Evolutionary conservation across 2,329 filamentous ascomycete species (phyloP).

Genomic region (Coccinonectria pachysandricola): DNA sequence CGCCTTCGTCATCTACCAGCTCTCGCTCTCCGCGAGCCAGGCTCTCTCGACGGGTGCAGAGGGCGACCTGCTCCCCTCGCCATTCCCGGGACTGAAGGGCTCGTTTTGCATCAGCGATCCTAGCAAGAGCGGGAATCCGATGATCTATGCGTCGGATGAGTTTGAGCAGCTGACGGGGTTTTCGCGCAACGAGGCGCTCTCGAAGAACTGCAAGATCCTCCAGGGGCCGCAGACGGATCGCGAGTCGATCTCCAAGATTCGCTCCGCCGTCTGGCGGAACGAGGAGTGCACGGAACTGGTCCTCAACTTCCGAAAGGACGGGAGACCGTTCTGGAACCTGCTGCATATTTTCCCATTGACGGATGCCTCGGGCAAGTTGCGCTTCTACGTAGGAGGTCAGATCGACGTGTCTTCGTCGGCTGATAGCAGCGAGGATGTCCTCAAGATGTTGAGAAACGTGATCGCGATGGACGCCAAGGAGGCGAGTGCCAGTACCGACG

Average conservation of each 20-base stretch:
- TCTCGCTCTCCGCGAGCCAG: conserved; percentile 33
- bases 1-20: conserved; percentile 41
- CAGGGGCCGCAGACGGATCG: conserved; percentile 37
- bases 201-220: conserved; percentile 39
- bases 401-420: conserved; percentile 47
- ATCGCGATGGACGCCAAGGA: conserved; percentile 12
- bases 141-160: conserved; percentile 38
- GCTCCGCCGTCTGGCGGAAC: conserved; percentile 28
- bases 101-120: conserved; percentile 50
- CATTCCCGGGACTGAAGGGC: conserved; percentile 45
- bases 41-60: conserved; percentile 30
- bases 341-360: conserved; percentile 43
- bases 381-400: conserved; percentile 46
- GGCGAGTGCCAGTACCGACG: conserved; percentile 5
- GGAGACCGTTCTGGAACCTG: conserved; percentile 46
- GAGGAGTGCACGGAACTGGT: conserved; percentile 40
- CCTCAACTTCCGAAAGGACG: conserved; percentile 40
- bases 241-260: conserved; percentile 30
- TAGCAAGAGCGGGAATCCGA: conserved; percentile 37
- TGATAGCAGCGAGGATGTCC: conserved; percentile 37
- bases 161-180: conserved; percentile 44
- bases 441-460: conserved; percentile 36
- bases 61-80: conserved; percentile 17
- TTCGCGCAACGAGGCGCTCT: conserved; percentile 33
- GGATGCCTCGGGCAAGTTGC: conserved; percentile 35